A percentile compares a stretch with the other conserved stretches of the same genome.
Evolutionary conservation across 768 basidiomycete species (phyloP).

Genomic region (Termitomyces sp.): DNA sequence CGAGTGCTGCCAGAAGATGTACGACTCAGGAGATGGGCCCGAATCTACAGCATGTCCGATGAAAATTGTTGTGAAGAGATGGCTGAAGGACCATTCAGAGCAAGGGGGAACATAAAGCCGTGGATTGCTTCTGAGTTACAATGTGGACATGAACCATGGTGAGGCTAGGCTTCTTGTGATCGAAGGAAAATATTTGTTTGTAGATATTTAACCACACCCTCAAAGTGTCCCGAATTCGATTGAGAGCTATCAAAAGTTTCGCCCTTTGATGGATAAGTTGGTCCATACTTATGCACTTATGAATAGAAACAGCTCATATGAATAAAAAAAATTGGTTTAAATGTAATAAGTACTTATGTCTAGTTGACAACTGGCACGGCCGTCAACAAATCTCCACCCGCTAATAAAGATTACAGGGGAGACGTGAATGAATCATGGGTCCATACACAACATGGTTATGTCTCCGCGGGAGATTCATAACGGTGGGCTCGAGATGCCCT

Average conservation of each 20-base stretch:
- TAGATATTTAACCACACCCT: background rate
- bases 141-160: background rate
- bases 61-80: constrained; percentile 9
- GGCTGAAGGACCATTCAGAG: constrained; percentile 12
- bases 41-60: constrained; percentile 16
- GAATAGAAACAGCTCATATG: too few relatives aligned
- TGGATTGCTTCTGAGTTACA: background rate
- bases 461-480: background rate
- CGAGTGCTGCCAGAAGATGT: constrained; percentile 15
- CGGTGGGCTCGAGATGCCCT: background rate
- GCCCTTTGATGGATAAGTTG: too few relatives aligned
- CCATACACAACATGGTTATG: background rate
- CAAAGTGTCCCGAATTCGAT: too few relatives aligned
- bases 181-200: background rate
- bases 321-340: too few relatives aligned
- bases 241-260: too few relatives aligned
- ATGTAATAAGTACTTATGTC: background rate
- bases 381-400: background rate
- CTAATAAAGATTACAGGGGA: background rate
- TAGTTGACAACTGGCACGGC: background rate
- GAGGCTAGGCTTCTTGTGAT: too few relatives aligned
- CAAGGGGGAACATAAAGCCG: background rate
- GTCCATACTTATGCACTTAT: too few relatives aligned
- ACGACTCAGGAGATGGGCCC: background rate
- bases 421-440: background rate